Base-by-base conservation (phyloP, 2,329 filamentous ascomycete genomes). In the Ophiosphaerella korrae region DNA sequence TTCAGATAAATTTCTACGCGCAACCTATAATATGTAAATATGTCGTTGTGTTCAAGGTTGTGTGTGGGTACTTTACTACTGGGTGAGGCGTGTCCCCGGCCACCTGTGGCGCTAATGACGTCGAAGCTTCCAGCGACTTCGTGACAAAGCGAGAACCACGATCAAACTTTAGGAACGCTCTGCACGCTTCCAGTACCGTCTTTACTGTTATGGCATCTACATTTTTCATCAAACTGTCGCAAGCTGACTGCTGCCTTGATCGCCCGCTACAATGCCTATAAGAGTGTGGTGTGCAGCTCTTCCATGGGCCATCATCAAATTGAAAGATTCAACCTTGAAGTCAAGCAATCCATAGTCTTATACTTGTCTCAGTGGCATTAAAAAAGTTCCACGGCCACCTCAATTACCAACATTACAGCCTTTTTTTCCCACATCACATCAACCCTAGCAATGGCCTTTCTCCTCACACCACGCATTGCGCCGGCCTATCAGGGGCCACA, bases 391-490 rank as follows among this genome's bases (percentile, higher is more conserved):
- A 18, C 18, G 3, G 26, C 9, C 8, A 26, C 24, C 26, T 11
- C 26, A 29, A 11, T 29, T 29, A 29, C 9, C 9, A 11, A 29
- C 18, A 18, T 18, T 44, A 26, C 11, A 49, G 16, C 38, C 40
- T 37, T 33, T 38, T 40, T 37, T 33, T 38, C 21, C 38, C 16
- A 33, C 11, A 42, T 40, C 48, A 16, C 16, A 31, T 42, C 37
- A 5, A 42, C 36, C 37, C 24, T 41, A 57, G 42, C 51, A 66
- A 73, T 72, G 69, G 69, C 69, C 14, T 72, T 68, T 48, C 53
- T 73, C 52, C 58, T 73, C 24, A 68, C 64, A 13, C 69, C 69
- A 8, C 64, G 60, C 11, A 67, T 72, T 42, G 60, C 58, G n/a
- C 67, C 68, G 23, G 59, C 64, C 52, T 67, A 69, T 38, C 59